phyloP scores from a whole-genome alignment of 2,329 filamentous ascomycete genomes.

The Penicillium sp. region DNA sequence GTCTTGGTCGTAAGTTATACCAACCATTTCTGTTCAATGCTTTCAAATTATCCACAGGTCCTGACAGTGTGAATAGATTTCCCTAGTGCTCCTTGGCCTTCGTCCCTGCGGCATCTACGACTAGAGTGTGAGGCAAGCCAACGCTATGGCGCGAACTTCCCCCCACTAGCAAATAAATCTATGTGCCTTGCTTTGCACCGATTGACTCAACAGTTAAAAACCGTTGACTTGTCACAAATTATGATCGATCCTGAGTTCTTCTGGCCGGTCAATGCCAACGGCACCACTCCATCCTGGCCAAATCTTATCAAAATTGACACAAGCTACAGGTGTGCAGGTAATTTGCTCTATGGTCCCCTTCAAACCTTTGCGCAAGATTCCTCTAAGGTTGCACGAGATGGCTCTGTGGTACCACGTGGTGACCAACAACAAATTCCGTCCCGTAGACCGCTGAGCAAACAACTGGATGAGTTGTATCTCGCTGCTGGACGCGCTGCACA shows the following conservation, averaged over 20 bases:
- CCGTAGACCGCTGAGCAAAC: background rate
- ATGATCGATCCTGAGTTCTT: background rate
- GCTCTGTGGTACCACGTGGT: accelerated
- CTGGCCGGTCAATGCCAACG: background rate
- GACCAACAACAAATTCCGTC: background rate
- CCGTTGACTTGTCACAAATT: background rate
- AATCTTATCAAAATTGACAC: background rate
- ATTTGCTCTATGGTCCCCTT: too few species aligned
- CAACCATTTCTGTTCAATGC: accelerated
- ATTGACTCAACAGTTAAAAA: background rate
- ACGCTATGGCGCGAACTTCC: too few species aligned
- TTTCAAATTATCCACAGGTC: background rate
- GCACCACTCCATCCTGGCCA: background rate
- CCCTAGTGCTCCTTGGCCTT: background rate
- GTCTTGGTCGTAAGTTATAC: background rate
- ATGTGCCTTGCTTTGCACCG: background rate
- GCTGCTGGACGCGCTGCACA: slow-evolving; percentile 1
- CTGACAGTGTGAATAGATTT: background rate
- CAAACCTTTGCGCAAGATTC: background rate
- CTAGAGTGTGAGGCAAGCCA: background rate
- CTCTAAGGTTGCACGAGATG: background rate
- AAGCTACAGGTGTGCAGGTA: background rate
- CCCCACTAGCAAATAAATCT: background rate
- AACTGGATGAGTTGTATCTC: background rate
- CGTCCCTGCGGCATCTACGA: background rate